Base-by-base conservation (phyloP, 768 basidiomycete species). In the Suillus luteus region DNA sequence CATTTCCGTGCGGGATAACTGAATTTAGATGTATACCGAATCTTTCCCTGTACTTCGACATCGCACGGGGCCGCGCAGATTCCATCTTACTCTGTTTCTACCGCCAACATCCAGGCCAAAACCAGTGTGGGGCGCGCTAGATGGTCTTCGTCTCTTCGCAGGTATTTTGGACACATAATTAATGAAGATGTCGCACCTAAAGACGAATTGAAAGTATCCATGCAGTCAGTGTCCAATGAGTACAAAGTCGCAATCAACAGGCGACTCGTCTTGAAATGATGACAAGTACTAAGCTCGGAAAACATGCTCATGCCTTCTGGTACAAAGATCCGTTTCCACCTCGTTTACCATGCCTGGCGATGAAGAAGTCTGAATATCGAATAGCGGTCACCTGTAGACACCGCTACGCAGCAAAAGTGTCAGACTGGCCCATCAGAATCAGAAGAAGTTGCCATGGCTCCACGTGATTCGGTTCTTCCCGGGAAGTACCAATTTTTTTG, bases 271-370 rank as follows among this genome's bases (percentile, higher is more conserved):
- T n/a, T 12, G 35, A 54, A 65, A 19, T 0, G 92, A 91, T 0
- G 95, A 95, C 8, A 96, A 80, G 73, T 97, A 95, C 3, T 85
- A 63, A 7, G 84, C 83, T 77, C 7, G 83, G 81, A 1, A 88
- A 2, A 87, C 85, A 71, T 97, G 96, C 75, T 99, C 96, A 76
- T 99, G 95, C 90, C 70, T 96, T 97, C 79, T 83, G 63, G 48
- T 49, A 8, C 46, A 22, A 14, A 22, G 22, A 48, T 41, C 41
- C 60, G 61, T 31, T 59, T 52, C 5, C 58, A 1, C 64, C 66
- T 38, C 72, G 67, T 62, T 54, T 64, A 5, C 37, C 63, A 62
- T 22, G 62, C 57, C 8, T 33, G 33, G 40, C 24, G 59, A 27
- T 37, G 59, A 12, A 0, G 51, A 60, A 12, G 67, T 65, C 37